Evolutionary conservation across 352 stramenopile genomes (phyloP).

Genomic region (Blastocystis sp.): DNA sequence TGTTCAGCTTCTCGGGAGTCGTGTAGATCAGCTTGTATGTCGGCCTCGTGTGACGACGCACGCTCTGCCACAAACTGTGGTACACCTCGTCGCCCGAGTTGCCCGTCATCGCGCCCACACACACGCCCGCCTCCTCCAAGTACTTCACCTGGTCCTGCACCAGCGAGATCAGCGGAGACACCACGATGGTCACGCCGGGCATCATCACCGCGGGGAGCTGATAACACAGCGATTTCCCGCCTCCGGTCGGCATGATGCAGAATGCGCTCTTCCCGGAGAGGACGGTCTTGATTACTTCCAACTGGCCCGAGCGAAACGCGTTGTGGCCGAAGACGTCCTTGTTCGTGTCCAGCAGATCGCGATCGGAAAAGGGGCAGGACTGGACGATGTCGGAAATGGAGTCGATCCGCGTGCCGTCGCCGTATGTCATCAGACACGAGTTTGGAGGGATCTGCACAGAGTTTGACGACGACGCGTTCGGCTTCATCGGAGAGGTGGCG

Average conservation of each 20-base stretch:
- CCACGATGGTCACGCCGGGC: slow-evolving; percentile 86
- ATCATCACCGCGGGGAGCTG: slow-evolving; percentile 87
- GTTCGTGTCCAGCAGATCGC: slow-evolving; percentile 36
- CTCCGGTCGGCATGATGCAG: slow-evolving; percentile 93
- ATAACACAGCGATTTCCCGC: slow-evolving; percentile 97
- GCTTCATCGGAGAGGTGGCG: slow-evolving; percentile 13
- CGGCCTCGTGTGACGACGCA: not conserved
- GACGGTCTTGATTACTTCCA: slow-evolving; percentile 74
- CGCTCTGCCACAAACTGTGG: slow-evolving; percentile 28
- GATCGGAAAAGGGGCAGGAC: slow-evolving; percentile 9
- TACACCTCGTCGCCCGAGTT: slow-evolving; percentile 23
- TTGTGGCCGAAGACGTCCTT: slow-evolving; percentile 75
- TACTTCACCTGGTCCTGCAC: slow-evolving; percentile 89
- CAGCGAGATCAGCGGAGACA: slow-evolving; percentile 89
- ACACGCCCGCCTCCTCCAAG: slow-evolving; percentile 80
- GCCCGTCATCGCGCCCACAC: slow-evolving; percentile 75
- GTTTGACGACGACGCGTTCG: not conserved
- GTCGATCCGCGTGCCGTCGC: not conserved
- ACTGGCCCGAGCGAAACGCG: slow-evolving; percentile 74
- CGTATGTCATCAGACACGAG: slow-evolving; percentile 43
- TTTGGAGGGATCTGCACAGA: not conserved
- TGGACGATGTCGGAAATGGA: not conserved
- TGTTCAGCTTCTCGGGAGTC: slow-evolving; percentile 68
- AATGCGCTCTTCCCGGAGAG: slow-evolving; percentile 79
- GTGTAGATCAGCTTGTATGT: slow-evolving; percentile 46